Conservation (phyloP, 2,329 filamentous ascomycete species). For the Tolypocladium amazonense region DNA sequence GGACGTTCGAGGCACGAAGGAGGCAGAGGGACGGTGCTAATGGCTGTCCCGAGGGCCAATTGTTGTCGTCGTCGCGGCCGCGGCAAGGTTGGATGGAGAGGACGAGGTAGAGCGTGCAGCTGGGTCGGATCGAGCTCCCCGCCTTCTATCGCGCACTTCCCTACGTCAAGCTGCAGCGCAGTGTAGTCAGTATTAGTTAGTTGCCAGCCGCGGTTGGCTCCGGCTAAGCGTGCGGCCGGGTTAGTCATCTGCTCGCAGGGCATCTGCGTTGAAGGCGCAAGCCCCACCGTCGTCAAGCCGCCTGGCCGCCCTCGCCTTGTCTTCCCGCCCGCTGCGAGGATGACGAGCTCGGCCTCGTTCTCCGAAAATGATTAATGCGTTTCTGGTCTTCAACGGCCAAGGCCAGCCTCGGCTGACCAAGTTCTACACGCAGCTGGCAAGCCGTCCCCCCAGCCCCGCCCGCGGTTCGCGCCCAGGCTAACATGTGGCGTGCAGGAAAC, state of each 20-base stretch:
- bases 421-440: slow-evolving; percentile 93
- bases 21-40: background rate
- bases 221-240: background rate
- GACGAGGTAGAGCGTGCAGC: background rate
- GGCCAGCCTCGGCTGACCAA: slow-evolving; percentile 94
- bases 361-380: slow-evolving; percentile 84
- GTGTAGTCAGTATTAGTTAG: too few species aligned
- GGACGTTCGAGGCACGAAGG: background rate
- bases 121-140: background rate
- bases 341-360: background rate
- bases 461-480: background rate
- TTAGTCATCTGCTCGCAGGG: background rate
- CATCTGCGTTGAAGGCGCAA: background rate
- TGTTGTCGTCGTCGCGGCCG: background rate
- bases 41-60: background rate
- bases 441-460: background rate
- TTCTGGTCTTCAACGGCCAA: slow-evolving; percentile 97
- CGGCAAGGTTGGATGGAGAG: background rate
- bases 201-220: background rate
- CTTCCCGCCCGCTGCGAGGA: background rate
- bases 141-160: background rate
- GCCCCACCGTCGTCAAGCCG: background rate
- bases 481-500: slow-evolving; percentile 58
- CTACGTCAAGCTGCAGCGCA: slow-evolving; percentile 3
- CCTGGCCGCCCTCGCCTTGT: background rate